These are phyloP conservation scores for Dendrocalamus sinicus DNA, from an alignment of 176 grass and related monocot species.

Conservation along the genomic window DNA sequence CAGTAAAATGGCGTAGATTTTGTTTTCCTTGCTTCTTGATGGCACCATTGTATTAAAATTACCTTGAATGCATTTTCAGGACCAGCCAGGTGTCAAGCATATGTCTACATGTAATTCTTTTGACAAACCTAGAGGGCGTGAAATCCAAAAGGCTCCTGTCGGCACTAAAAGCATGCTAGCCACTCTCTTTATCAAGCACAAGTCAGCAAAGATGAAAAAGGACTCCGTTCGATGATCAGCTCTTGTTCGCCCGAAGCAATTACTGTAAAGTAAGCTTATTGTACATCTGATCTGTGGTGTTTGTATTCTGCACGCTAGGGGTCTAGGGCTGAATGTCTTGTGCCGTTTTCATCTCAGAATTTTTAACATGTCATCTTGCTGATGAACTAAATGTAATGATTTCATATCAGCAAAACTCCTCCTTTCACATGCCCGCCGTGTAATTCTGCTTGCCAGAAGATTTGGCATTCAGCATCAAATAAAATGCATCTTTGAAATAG, in stretches of 20 bases:
- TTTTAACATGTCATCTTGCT: constrained; percentile 22
- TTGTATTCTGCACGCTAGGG: background rate
- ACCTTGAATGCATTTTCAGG: constrained; percentile 55
- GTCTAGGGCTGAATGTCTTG: constrained; percentile 6
- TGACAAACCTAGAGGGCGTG: constrained; percentile 56
- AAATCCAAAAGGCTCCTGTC: constrained; percentile 67
- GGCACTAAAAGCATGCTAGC: constrained; percentile 75
- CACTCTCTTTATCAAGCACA: constrained; percentile 75
- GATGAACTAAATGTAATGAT: constrained; percentile 41
- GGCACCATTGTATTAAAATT: background rate
- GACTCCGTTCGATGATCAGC: constrained; percentile 47
- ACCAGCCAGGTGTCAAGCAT: constrained; percentile 43
- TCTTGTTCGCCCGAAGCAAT: background rate
- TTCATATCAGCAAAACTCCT: constrained; percentile 1
- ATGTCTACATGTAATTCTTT: constrained; percentile 60
- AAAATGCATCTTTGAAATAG: constrained; percentile 24
- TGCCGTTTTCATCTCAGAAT: constrained; percentile 18
- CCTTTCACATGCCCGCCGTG: background rate
- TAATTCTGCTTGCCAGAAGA: constrained; percentile 25
- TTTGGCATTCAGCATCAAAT: constrained; percentile 27
- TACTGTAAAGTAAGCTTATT: constrained; percentile 35
- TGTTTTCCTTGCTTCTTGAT: constrained; percentile 12
- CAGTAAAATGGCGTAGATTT: background rate
- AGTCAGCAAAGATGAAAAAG: constrained; percentile 72
- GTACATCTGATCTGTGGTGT: constrained; percentile 15